phyloP scores from a whole-genome alignment of 2,329 filamentous ascomycete species.

The Exophiala phaeomuriformis region DNA sequence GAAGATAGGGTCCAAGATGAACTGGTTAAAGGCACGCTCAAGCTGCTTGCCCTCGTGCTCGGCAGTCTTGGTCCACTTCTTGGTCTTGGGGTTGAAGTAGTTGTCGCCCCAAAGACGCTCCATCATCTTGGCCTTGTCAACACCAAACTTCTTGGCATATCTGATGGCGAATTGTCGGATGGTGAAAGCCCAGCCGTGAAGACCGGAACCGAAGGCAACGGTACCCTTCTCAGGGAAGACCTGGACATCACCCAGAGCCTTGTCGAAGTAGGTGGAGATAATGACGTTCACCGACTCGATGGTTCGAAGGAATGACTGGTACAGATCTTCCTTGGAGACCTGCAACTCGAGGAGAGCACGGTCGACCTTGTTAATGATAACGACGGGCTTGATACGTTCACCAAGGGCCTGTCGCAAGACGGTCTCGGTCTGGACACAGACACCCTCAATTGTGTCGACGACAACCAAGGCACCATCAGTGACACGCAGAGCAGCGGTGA shows the following conservation, averaged over 20 bases:
- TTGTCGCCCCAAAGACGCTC: constrained; percentile 99
- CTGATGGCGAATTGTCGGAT: constrained; percentile 91
- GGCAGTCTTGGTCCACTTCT: constrained; percentile 96
- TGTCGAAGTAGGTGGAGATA: constrained; percentile 98
- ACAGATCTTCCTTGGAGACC: constrained; percentile 96
- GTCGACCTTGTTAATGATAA: constrained; percentile 99
- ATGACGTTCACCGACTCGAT: constrained; percentile 99
- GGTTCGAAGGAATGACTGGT: constrained; percentile 99
- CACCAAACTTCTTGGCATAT: constrained; percentile 99
- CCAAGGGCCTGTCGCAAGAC: constrained; percentile 97
- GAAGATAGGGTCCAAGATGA: constrained; percentile 99
- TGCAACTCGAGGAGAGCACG: constrained; percentile 98
- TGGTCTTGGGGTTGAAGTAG: constrained; percentile 99
- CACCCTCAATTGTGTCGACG: constrained; percentile 99
- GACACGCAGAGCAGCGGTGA: constrained; percentile 98
- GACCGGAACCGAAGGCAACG: constrained; percentile 97
- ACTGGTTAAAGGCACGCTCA: constrained; percentile 99
- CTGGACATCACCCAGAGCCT: constrained; percentile 92
- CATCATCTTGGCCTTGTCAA: constrained; percentile 99
- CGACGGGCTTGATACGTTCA: constrained; percentile 99
- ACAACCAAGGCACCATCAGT: constrained; percentile 99
- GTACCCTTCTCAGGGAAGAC: constrained; percentile 97
- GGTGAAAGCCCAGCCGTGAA: constrained; percentile 99
- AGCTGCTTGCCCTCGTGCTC: constrained; percentile 78
- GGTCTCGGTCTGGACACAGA: constrained; percentile 99